Evolutionary conservation across 2,329 filamentous ascomycete species (phyloP).

Genomic region (Ophiostoma quercus): DNA sequence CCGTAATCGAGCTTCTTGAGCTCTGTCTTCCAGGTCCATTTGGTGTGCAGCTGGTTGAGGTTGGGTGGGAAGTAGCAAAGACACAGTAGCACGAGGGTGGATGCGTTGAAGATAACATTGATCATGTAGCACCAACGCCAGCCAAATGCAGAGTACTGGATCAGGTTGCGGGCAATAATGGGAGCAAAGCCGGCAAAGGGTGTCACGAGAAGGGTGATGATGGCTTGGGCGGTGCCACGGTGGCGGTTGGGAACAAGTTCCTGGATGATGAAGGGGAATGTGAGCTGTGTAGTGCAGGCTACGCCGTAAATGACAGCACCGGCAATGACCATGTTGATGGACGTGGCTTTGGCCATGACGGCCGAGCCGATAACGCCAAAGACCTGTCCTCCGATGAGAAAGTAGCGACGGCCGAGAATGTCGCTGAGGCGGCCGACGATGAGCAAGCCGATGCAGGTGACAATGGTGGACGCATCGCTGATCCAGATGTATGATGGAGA

Average conservation of each 20-base stretch:
- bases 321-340: slow-evolving; percentile 36
- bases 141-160: slow-evolving; percentile 34
- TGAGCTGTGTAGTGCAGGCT: slow-evolving; percentile 37
- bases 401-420: slow-evolving; percentile 39
- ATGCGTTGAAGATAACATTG: slow-evolving; percentile 37
- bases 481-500: slow-evolving; percentile 24
- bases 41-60: not conserved
- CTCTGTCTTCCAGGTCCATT: not conserved
- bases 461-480: slow-evolving; percentile 23
- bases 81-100: slow-evolving; percentile 34
- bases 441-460: slow-evolving; percentile 33
- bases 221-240: slow-evolving; percentile 33
- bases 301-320: slow-evolving; percentile 37
- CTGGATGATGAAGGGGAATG: slow-evolving; percentile 37
- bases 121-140: slow-evolving; percentile 42
- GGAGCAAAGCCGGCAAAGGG: slow-evolving; percentile 32
- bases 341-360: slow-evolving; percentile 35
- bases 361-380: slow-evolving; percentile 36
- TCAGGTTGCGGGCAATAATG: slow-evolving; percentile 34
- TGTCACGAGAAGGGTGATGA: slow-evolving; percentile 33
- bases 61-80: slow-evolving; percentile 38
- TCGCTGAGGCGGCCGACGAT: slow-evolving; percentile 38
- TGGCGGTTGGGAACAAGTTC: slow-evolving; percentile 43
- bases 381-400: slow-evolving; percentile 38
- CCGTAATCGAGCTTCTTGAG: slow-evolving; percentile 36